Evolutionary conservation across 129 eudicot genomes (phyloP).

Genomic region (Deinandra increscens): DNA sequence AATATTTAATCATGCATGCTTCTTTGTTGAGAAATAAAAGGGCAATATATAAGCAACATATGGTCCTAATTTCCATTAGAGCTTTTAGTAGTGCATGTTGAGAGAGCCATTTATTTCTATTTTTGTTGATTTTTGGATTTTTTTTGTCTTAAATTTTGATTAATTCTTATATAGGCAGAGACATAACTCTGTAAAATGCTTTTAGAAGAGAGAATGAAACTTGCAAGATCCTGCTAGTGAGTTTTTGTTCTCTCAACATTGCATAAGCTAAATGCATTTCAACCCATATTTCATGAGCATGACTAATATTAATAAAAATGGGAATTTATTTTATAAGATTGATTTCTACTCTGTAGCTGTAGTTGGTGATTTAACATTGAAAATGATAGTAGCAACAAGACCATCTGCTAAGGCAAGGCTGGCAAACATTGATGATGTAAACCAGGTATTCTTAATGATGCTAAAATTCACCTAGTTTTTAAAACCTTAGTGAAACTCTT

Average conservation of each 20-base stretch:
- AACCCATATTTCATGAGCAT: neutral
- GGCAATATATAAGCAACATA: too few species aligned
- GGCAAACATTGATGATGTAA: too few species aligned
- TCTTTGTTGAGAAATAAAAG: too few species aligned
- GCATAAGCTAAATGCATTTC: neutral
- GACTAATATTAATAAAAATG: neutral
- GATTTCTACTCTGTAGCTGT: conserved; percentile 49
- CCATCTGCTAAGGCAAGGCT: conserved; percentile 89
- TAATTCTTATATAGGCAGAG: conserved; percentile 54
- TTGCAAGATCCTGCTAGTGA: conserved; percentile 75
- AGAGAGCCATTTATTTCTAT: too few species aligned
- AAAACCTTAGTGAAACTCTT: too few species aligned
- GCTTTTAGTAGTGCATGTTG: too few species aligned
- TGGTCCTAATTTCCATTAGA: too few species aligned
- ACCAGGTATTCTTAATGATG: too few species aligned
- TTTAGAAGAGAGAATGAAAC: conserved; percentile 76
- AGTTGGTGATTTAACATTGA: conserved; percentile 82
- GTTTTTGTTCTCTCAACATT: conserved; percentile 29
- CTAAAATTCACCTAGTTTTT: too few species aligned
- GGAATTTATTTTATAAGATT: neutral
- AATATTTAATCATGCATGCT: too few species aligned
- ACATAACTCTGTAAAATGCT: conserved; percentile 65
- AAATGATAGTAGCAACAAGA: conserved; percentile 63
- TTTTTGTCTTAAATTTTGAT: conserved; percentile 13
- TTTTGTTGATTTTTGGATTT: conserved; percentile 12